phyloP scores from a whole-genome alignment of 345 rosid species.

The Arabis hirsuta region DNA sequence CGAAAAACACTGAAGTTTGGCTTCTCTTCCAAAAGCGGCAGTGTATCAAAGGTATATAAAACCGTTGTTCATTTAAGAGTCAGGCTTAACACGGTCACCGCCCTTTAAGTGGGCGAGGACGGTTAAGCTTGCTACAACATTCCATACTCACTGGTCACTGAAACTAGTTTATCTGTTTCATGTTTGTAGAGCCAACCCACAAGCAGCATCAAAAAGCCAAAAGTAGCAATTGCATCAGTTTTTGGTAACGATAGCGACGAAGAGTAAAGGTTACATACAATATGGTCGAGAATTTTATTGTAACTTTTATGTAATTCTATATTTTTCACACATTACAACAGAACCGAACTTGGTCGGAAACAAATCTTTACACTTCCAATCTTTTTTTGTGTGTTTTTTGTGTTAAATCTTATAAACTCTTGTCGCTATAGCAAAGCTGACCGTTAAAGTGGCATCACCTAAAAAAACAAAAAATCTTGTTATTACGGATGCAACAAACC shows the following conservation, averaged over 20 bases:
- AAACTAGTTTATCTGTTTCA: not conserved
- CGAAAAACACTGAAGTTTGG: slow-evolving; percentile 87
- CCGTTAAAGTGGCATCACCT: not conserved
- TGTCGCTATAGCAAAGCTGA: not conserved
- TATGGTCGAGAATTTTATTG: not conserved
- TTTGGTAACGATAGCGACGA: slow-evolving; percentile 85
- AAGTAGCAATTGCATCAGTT: slow-evolving; percentile 66
- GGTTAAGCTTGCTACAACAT: not conserved
- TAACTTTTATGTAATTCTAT: slow-evolving; percentile 16
- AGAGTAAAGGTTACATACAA: slow-evolving; percentile 41
- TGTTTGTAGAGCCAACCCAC: slow-evolving; percentile 54
- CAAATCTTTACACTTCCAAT: not conserved
- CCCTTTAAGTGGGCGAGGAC: not conserved
- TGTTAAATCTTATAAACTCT: not conserved
- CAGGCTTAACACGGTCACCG: not conserved
- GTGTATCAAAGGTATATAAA: slow-evolving; percentile 66
- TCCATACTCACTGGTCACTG: not conserved
- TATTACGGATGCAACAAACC: not conserved
- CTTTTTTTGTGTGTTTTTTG: not conserved
- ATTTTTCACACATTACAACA: not conserved
- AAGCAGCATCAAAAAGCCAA: slow-evolving; percentile 66
- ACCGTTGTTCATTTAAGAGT: not conserved
- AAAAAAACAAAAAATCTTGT: too few relatives aligned
- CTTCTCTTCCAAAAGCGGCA: slow-evolving; percentile 69
- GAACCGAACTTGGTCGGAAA: not conserved